phyloP scores from a whole-genome alignment of 2,329 filamentous ascomycete species.

The Colletotrichum shisoi region DNA sequence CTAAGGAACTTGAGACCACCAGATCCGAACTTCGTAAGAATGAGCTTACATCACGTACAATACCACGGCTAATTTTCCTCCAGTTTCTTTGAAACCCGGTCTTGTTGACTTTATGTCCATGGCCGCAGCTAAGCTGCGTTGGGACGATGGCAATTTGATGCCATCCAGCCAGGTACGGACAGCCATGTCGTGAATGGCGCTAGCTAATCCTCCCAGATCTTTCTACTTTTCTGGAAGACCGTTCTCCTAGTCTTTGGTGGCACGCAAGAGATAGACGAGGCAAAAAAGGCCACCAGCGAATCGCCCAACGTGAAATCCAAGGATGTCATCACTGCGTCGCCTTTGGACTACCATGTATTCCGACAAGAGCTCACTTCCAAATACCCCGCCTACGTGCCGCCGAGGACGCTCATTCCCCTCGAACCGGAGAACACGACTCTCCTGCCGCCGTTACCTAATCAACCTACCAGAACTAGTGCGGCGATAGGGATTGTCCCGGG shows the following conservation, averaged over 20 bases:
- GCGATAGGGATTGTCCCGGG: slow-evolving; percentile 68
- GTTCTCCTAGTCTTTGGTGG: slow-evolving; percentile 87
- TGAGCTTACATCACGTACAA: neutral
- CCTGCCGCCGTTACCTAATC: slow-evolving; percentile 81
- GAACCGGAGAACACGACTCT: slow-evolving; percentile 92
- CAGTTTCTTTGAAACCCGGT: slow-evolving; percentile 69
- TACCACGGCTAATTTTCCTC: slow-evolving; percentile 40
- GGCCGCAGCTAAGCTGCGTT: slow-evolving; percentile 72
- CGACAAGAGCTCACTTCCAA: slow-evolving; percentile 97
- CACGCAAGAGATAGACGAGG: slow-evolving; percentile 72
- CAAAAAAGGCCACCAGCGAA: slow-evolving; percentile 77
- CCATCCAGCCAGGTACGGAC: slow-evolving; percentile 69
- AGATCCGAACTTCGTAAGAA: slow-evolving; percentile 61
- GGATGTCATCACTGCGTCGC: slow-evolving; percentile 88
- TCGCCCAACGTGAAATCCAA: slow-evolving; percentile 68
- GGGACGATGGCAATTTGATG: slow-evolving; percentile 71
- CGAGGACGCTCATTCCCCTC: slow-evolving; percentile 80
- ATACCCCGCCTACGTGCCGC: slow-evolving; percentile 94
- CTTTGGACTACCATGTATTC: slow-evolving; percentile 94
- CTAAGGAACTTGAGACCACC: slow-evolving; percentile 57
- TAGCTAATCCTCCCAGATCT: slow-evolving; percentile 60
- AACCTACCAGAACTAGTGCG: slow-evolving; percentile 68
- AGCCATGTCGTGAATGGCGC: slow-evolving; percentile 41
- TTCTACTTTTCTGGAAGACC: slow-evolving; percentile 91
- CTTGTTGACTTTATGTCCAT: slow-evolving; percentile 77